These are phyloP conservation scores for Fusarium tupiense DNA, from an alignment of 2,329 filamentous ascomycete genomes.

Conservation along the genomic window DNA sequence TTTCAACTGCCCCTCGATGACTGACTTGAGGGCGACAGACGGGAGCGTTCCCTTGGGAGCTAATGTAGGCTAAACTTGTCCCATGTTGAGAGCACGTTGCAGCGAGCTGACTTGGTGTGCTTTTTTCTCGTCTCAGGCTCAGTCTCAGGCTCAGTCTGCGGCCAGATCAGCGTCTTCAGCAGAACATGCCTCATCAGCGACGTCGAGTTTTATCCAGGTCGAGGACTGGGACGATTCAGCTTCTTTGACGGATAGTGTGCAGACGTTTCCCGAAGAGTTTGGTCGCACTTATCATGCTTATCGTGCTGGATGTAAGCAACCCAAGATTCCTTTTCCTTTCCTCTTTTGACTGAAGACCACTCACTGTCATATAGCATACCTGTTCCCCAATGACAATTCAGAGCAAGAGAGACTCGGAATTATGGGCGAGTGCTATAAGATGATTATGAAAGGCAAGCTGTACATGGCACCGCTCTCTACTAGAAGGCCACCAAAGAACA, in stretches of 20 bases:
- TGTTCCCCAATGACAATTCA: conserved; percentile 54
- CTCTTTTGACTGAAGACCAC: neutral
- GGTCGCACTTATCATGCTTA: conserved; percentile 58
- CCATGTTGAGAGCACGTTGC: neutral
- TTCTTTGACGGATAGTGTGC: conserved; percentile 46
- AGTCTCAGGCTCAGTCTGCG: neutral
- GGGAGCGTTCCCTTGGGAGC: neutral
- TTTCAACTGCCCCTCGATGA: neutral
- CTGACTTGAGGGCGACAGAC: neutral
- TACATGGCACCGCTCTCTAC: conserved; percentile 52
- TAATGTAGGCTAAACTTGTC: neutral
- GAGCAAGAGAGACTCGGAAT: conserved; percentile 53
- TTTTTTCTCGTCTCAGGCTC: neutral
- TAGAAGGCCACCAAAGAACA: conserved; percentile 45
- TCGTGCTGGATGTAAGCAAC: conserved; percentile 54
- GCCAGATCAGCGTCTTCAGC: neutral
- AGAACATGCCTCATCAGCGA: neutral
- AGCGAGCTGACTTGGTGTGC: neutral
- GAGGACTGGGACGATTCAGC: conserved; percentile 8
- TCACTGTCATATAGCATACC: conserved; percentile 49
- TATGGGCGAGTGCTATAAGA: conserved; percentile 49
- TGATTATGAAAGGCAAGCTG: conserved; percentile 49
- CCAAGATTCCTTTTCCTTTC: neutral
- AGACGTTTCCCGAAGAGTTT: conserved; percentile 51
- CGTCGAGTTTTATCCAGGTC: neutral